Conservation (phyloP, 1,284 basidiomycete genomes). For the Phylloboletellus chloephorus region DNA sequence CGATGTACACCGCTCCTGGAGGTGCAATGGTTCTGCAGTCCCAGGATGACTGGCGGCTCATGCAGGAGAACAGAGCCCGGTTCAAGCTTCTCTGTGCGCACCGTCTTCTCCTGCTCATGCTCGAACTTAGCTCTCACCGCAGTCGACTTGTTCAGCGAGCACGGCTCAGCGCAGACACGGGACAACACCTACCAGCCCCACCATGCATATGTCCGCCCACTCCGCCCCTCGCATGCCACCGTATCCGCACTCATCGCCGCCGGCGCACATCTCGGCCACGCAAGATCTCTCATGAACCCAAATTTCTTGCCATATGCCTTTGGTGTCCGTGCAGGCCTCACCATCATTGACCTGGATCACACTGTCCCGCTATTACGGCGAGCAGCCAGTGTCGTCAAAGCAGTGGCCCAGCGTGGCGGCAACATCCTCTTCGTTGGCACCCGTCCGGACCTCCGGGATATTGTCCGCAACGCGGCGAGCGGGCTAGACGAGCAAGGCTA, state of each 20-base stretch:
- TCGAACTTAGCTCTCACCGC: slow-evolving; percentile 15
- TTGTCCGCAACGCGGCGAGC: slow-evolving; percentile 77
- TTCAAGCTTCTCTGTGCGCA: slow-evolving; percentile 46
- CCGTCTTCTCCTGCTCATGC: slow-evolving; percentile 9
- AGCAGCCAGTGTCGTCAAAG: slow-evolving; percentile 83
- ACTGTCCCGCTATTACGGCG: slow-evolving; percentile 89
- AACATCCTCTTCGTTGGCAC: slow-evolving; percentile 90
- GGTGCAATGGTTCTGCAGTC: slow-evolving; percentile 39
- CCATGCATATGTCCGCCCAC: slow-evolving; percentile 65
- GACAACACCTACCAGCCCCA: slow-evolving; percentile 71
- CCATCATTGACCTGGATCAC: slow-evolving; percentile 93
- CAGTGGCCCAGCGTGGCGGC: slow-evolving; percentile 78
- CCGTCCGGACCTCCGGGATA: slow-evolving; percentile 67
- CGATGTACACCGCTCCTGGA: slow-evolving; percentile 32
- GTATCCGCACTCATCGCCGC: slow-evolving; percentile 88
- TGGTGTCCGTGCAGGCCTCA: slow-evolving; percentile 84
- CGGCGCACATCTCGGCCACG: slow-evolving; percentile 93
- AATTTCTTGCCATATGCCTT: slow-evolving; percentile 93
- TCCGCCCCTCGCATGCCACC: slow-evolving; percentile 60
- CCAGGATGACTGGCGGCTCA: slow-evolving; percentile 57
- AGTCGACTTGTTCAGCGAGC: slow-evolving; percentile 64
- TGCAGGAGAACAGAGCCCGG: slow-evolving; percentile 54
- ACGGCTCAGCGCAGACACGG: slow-evolving; percentile 76
- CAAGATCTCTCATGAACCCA: slow-evolving; percentile 75
- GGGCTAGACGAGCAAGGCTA: slow-evolving; percentile 75